These are phyloP conservation scores for Beta vulgaris DNA, from an alignment of 148 eudicot genomes.

Conservation along the genomic window DNA sequence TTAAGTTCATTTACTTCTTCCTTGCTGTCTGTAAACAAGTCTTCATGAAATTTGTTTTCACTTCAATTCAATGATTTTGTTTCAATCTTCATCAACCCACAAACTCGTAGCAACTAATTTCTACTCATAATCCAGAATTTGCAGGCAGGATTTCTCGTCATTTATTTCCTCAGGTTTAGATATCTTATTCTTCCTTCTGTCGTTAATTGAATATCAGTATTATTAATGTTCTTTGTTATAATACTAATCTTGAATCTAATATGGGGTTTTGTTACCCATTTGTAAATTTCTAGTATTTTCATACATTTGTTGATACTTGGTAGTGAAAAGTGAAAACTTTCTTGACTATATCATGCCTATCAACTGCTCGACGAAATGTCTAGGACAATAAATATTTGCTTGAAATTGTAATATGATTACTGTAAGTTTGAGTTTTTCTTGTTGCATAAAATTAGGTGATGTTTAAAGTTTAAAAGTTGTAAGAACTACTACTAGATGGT, in stretches of 20 bases:
- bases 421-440: background rate
- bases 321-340: background rate
- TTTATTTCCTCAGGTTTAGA: slow-evolving; percentile 9
- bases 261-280: background rate
- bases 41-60: too few species aligned
- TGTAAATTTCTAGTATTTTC: background rate
- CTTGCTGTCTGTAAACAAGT: too few species aligned
- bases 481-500: background rate
- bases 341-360: background rate
- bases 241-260: background rate
- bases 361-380: slow-evolving; percentile 20
- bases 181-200: background rate
- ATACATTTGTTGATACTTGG: slow-evolving; percentile 1
- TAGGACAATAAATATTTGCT: background rate
- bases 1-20: too few species aligned
- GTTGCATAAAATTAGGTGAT: background rate
- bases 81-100: too few species aligned
- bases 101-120: too few species aligned
- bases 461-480: background rate
- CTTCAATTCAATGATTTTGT: too few species aligned
- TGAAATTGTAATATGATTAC: background rate
- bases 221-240: background rate
- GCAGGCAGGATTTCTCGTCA: background rate
- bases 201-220: background rate
- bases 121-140: too few species aligned